Conservation (phyloP, 208 protist species). For the Wallacemonas rigidus region DNA sequence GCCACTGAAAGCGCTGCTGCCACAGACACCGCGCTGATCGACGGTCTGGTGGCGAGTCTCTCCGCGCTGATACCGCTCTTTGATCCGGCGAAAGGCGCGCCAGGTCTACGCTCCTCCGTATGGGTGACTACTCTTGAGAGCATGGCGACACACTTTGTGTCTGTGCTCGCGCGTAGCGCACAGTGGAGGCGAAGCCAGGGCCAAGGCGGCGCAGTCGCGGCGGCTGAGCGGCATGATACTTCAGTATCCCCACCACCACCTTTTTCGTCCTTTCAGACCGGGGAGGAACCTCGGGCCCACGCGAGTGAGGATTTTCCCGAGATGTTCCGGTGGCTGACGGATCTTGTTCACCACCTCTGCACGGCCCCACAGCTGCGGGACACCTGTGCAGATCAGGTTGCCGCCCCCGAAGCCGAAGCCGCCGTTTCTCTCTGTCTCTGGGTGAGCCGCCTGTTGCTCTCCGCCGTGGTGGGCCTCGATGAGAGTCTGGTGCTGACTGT, state of each 20-base stretch:
- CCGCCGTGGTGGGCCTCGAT: background rate
- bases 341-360: background rate
- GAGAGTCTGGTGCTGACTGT: background rate
- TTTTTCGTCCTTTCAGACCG: too few species aligned
- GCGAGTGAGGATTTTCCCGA: too few species aligned
- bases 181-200: slow-evolving; percentile 7
- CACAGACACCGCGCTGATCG: background rate
- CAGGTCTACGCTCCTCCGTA: background rate
- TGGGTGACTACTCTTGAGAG: slow-evolving; percentile 1
- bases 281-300: too few species aligned
- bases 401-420: background rate
- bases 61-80: slow-evolving; percentile 1
- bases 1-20: background rate
- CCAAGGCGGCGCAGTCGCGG: too few species aligned
- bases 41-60: background rate
- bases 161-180: background rate
- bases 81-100: slow-evolving; percentile 2
- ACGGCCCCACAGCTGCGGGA: background rate
- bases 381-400: background rate
- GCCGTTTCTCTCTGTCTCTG: background rate
- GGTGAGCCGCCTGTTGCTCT: background rate
- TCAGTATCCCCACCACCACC: background rate
- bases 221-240: background rate
- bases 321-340: background rate
- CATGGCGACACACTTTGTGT: background rate